phyloP scores from a whole-genome alignment of 805 yeast genomes.

The Candida methanosorbosa region DNA sequence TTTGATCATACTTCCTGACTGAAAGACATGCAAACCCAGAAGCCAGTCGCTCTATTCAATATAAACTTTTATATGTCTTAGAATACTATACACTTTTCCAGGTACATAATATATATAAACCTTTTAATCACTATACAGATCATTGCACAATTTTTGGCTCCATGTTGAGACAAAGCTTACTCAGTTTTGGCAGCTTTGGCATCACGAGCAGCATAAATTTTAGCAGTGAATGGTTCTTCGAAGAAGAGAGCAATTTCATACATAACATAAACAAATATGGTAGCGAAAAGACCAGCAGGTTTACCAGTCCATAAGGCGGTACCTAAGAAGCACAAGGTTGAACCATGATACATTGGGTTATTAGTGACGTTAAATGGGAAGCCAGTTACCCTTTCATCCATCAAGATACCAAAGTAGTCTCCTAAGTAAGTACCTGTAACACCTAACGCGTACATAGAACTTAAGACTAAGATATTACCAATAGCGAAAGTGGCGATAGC shows the following conservation, averaged over 20 bases:
- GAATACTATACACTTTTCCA: no score
- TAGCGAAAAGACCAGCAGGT: conserved; percentile 77
- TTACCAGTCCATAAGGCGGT: conserved; percentile 82
- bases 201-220: conserved; percentile 73
- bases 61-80: no score
- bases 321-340: conserved; percentile 82
- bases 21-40: no score
- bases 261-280: conserved; percentile 70
- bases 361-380: conserved; percentile 89
- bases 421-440: conserved; percentile 96
- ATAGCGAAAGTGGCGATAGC: conserved; percentile 49
- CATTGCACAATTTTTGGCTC: no score
- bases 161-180: no score
- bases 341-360: conserved; percentile 97
- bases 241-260: conserved; percentile 76
- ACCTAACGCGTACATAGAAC: conserved; percentile 89
- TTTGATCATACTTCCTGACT: no score
- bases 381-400: conserved; percentile 80
- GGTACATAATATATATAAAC: no score
- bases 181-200: conserved; percentile 8
- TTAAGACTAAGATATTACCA: conserved; percentile 75
- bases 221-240: conserved; percentile 95
- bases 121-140: no score
- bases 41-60: no score
- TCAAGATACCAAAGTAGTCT: conserved; percentile 93